Base-by-base conservation (phyloP, 306 rosid species). In the Pachyrhizus erosus region DNA sequence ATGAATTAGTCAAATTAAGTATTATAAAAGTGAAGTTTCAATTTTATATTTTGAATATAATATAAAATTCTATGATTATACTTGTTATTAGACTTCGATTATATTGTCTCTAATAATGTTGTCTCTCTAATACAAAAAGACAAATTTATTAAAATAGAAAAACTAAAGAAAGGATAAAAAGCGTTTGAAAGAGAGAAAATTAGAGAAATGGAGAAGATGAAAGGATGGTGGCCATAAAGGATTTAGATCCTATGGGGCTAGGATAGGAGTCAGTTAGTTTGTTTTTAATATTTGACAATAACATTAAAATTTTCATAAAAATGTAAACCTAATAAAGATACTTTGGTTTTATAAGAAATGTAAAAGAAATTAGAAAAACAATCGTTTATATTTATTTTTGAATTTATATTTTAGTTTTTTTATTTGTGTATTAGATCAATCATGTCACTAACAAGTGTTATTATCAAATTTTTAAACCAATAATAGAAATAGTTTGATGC, bases 401-500 rank as follows among this genome's bases (percentile, higher is more conserved):
- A 6, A 17, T 65, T 45, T 43, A 33, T 43, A 57, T 40, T 69
- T 80, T 33, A 51, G 80, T 60, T 29, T 51, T 11, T 45, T 70
- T 46, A 51, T 24, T 9, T 58, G 37, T 21, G 26, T 68, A 64
- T 48, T 39, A 61, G 60, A 79, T 69, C 37, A 9, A 9, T 52
- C 27, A 70, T 65, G 14, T 40, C 43, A 77, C 75, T 77, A 42
- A 57, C 24, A 1, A 17, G 6, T 2, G 23, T 14, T 62, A 5
- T 62, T 24, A 2, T 60, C 37, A 0, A 7, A 27, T 62, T 3
- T 33, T n/a, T 33, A 2, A 31, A 21, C 61, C 72, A 82, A 83
- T 68, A 76, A 91, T 92, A 92, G 95, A 88, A 83, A 23, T 81
- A 55, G 81, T 85, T 89, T 93, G 85, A 12, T 90, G 89, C 89